Conservation (phyloP, 305 asterid species). For the Solanum chacoense region DNA sequence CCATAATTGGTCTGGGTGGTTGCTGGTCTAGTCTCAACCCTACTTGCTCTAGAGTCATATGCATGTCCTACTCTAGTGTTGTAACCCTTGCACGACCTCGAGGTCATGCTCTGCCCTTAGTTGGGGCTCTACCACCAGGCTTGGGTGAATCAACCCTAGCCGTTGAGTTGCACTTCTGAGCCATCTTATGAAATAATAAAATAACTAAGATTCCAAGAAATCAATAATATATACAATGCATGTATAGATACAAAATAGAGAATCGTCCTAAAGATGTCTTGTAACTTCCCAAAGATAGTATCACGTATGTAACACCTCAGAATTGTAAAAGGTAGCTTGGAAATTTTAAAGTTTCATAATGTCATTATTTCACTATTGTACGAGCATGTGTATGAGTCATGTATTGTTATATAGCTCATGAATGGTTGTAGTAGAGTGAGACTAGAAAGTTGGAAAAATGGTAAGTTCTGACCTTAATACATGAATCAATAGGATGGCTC, state of each 20-base stretch:
- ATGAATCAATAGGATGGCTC: neutral
- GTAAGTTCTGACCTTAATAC: neutral
- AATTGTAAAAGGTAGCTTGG: neutral
- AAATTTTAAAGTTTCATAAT: neutral
- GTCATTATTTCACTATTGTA: neutral
- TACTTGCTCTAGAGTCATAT: neutral
- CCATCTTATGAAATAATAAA: too few relatives aligned
- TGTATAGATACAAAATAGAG: neutral
- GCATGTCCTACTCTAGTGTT: neutral
- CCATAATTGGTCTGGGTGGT: neutral
- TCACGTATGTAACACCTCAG: neutral
- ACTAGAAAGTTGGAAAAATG: neutral
- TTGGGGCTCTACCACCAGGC: neutral
- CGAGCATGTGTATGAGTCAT: neutral
- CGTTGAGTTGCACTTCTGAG: neutral
- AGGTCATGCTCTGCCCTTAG: neutral
- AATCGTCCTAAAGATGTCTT: neutral
- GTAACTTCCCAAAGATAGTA: neutral
- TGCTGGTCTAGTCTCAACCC: neutral
- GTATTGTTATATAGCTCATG: neutral
- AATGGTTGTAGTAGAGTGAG: neutral
- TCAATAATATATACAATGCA: neutral
- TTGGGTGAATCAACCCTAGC: neutral
- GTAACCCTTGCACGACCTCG: neutral
- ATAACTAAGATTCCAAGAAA: neutral